phyloP scores from a whole-genome alignment of 352 stramenopile genomes.

The Phytopythium mirpurense region DNA sequence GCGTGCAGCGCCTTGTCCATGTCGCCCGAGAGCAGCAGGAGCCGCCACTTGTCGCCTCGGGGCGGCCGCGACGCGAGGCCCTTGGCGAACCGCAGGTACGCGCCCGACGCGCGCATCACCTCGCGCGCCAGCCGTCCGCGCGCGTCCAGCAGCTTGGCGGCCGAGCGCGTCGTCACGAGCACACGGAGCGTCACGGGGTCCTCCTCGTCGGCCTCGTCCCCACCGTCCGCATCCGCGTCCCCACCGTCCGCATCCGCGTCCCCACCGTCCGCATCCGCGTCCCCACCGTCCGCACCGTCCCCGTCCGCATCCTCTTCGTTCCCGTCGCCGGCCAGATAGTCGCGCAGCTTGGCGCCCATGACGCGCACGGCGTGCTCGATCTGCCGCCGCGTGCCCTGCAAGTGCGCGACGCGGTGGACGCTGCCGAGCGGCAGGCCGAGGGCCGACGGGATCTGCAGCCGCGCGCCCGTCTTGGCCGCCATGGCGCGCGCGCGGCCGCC shows the following conservation, averaged over 20 bases:
- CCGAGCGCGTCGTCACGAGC: slow-evolving; percentile 39
- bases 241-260: not conserved
- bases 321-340: slow-evolving; percentile 28
- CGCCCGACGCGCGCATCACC: slow-evolving; percentile 43
- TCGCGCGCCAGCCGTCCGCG: slow-evolving; percentile 47
- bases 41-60: slow-evolving; percentile 9
- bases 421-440: slow-evolving; percentile 54
- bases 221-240: not conserved
- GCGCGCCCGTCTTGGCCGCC: slow-evolving; percentile 39
- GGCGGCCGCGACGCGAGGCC: slow-evolving; percentile 9
- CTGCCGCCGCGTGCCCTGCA: slow-evolving; percentile 49
- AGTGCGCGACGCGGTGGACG: slow-evolving; percentile 56
- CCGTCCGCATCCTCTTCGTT: slow-evolving; percentile 1
- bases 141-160: slow-evolving; percentile 39
- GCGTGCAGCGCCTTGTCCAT: slow-evolving; percentile 42
- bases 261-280: too few relatives aligned
- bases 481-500: slow-evolving; percentile 34
- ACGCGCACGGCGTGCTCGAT: slow-evolving; percentile 34
- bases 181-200: slow-evolving; percentile 50
- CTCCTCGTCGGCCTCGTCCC: slow-evolving; percentile 8
- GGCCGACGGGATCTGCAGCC: slow-evolving; percentile 45
- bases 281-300: not conserved
- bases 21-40: slow-evolving; percentile 56
- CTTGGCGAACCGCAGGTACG: slow-evolving; percentile 45
- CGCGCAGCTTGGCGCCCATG: slow-evolving; percentile 24